Evolutionary conservation across 805 yeast species (phyloP).

Genomic region (Ogataea pini): DNA sequence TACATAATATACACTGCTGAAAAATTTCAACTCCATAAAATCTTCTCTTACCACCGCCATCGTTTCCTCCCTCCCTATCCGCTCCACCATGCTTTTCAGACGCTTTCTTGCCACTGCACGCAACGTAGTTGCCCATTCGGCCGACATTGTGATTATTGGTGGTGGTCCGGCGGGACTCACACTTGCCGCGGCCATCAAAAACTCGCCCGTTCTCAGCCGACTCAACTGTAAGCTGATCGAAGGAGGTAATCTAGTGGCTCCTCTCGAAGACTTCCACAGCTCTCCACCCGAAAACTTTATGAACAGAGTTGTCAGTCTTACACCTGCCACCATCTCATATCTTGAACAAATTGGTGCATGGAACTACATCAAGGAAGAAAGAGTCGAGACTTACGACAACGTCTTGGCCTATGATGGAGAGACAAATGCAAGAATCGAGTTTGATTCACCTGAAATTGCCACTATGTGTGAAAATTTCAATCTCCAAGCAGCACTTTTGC

Average conservation of each 20-base stretch:
- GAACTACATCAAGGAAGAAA: conserved; percentile 63
- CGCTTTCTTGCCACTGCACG: conserved; percentile 32
- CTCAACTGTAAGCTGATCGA: conserved; percentile 73
- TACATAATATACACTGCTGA: no score
- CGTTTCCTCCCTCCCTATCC: not conserved
- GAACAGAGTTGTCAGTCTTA: conserved; percentile 82
- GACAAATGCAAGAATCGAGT: conserved; percentile 68
- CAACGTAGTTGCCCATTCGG: conserved; percentile 17
- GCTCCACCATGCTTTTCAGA: conserved; percentile 20
- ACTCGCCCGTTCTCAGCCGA: conserved; percentile 59
- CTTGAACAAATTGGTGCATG: conserved; percentile 75
- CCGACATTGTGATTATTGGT: conserved; percentile 86
- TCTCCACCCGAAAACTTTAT: conserved; percentile 55
- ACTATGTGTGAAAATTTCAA: conserved; percentile 89
- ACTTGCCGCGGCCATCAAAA: conserved; percentile 75
- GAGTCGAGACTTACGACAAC: conserved; percentile 78
- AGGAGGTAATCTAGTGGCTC: conserved; percentile 54
- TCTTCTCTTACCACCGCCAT: not conserved
- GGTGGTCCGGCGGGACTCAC: conserved; percentile 98
- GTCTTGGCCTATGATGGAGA: conserved; percentile 84
- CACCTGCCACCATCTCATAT: conserved; percentile 74
- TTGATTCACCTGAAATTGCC: conserved; percentile 67
- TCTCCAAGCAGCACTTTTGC: conserved; percentile 71
- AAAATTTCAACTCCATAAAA: not conserved
- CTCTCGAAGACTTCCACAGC: conserved; percentile 47